Evolutionary conservation across 1,284 basidiomycete genomes (phyloP).

Genomic region (Neotropicomus parvogracilis): DNA sequence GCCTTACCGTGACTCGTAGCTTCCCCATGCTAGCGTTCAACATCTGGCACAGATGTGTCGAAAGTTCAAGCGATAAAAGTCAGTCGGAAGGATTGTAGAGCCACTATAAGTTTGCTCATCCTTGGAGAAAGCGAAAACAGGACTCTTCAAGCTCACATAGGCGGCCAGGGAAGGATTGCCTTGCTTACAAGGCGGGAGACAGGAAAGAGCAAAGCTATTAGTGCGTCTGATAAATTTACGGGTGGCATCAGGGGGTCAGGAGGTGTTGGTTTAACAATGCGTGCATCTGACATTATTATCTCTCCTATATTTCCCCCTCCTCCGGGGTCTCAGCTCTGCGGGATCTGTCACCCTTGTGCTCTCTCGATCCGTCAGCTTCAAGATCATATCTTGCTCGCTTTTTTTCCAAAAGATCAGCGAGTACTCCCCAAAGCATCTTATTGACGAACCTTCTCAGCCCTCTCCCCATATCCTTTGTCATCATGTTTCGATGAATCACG

Average conservation of each 20-base stretch:
- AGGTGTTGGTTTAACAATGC: constrained; percentile 1
- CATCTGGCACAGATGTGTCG: background rate
- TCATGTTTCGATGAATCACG: constrained; percentile 27
- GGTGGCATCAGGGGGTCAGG: background rate
- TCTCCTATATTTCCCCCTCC: constrained; percentile 80
- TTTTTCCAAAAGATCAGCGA: constrained; percentile 9
- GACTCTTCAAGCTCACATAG: constrained; percentile 1
- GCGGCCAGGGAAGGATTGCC: constrained; percentile 5
- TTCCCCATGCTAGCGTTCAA: background rate
- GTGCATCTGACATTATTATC: constrained; percentile 38
- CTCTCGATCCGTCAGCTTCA: constrained; percentile 38
- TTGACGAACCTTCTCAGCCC: constrained; percentile 60
- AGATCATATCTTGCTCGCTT: constrained; percentile 57
- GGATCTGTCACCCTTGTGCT: constrained; percentile 39
- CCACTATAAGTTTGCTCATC: constrained; percentile 11
- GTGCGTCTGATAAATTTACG: constrained; percentile 1
- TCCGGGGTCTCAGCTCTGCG: constrained; percentile 65
- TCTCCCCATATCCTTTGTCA: constrained; percentile 46
- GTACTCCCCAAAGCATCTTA: background rate
- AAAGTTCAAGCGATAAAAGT: constrained; percentile 3
- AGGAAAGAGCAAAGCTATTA: background rate
- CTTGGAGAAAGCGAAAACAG: background rate
- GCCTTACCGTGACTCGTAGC: no score
- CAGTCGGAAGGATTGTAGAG: background rate
- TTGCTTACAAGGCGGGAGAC: background rate